Conservation (phyloP, 2,329 filamentous ascomycete species). For the Huntiella abstrusa region DNA sequence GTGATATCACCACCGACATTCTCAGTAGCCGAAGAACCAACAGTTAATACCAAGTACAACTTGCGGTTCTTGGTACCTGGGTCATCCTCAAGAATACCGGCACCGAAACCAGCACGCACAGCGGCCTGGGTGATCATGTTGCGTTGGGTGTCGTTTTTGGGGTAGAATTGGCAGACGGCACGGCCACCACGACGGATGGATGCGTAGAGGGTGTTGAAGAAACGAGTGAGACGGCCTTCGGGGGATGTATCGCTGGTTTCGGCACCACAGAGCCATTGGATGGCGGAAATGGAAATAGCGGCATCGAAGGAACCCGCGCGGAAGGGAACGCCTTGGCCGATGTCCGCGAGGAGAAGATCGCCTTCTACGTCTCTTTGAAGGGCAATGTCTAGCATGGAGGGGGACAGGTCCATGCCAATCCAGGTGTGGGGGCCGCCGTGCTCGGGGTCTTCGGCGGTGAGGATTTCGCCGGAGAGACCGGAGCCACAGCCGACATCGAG, state of each 20-base stretch:
- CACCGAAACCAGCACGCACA: conserved; percentile 85
- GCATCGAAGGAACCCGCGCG: conserved; percentile 84
- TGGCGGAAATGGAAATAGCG: conserved; percentile 80
- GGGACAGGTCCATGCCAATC: conserved; percentile 92
- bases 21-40: conserved; percentile 41
- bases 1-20: conserved; percentile 60
- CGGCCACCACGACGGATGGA: conserved; percentile 65
- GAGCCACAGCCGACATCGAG: conserved; percentile 95
- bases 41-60: conserved; percentile 85
- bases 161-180: conserved; percentile 95
- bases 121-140: conserved; percentile 84
- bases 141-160: conserved; percentile 81
- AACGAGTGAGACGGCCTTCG: conserved; percentile 57
- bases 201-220: conserved; percentile 86
- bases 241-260: conserved; percentile 73
- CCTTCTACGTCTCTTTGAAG: conserved; percentile 83
- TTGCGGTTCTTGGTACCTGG: conserved; percentile 92
- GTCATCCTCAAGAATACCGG: conserved; percentile 86
- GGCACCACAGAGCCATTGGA: conserved; percentile 98
- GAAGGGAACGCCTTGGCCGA: conserved; percentile 89
- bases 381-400: conserved; percentile 92
- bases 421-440: conserved; percentile 78
- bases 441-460: conserved; percentile 49
- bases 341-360: conserved; percentile 84
- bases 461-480: conserved; percentile 82